These are phyloP conservation scores for Fusarium lyarnte DNA, from an alignment of 2,329 filamentous ascomycete genomes.

Conservation along the genomic window DNA sequence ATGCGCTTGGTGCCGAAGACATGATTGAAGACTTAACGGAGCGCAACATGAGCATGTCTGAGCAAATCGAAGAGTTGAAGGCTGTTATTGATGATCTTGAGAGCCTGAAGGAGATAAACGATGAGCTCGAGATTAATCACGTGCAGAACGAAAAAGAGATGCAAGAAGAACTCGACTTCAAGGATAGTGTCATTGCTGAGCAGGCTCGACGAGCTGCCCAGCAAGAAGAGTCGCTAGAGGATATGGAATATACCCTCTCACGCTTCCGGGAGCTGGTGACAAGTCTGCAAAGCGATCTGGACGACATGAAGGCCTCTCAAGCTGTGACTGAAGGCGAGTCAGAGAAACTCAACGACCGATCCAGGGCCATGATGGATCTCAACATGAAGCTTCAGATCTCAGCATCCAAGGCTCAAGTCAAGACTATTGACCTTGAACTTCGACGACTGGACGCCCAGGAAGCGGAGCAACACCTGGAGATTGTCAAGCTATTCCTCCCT, in stretches of 20 bases:
- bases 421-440: conserved; percentile 92
- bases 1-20: conserved; percentile 86
- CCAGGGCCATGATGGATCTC: conserved; percentile 94
- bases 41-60: conserved; percentile 83
- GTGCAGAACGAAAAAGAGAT: conserved; percentile 93
- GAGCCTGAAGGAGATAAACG: conserved; percentile 88
- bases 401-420: conserved; percentile 89
- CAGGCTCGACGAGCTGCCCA: conserved; percentile 76
- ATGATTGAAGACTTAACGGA: conserved; percentile 94
- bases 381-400: conserved; percentile 94
- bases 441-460: conserved; percentile 88
- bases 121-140: conserved; percentile 94
- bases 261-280: conserved; percentile 90
- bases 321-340: conserved; percentile 93
- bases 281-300: conserved; percentile 84
- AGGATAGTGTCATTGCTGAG: conserved; percentile 85
- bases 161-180: conserved; percentile 91
- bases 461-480: conserved; percentile 85
- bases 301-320: conserved; percentile 91
- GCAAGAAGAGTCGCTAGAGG: conserved; percentile 82
- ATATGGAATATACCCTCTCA: conserved; percentile 89
- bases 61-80: conserved; percentile 84
- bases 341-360: conserved; percentile 87
- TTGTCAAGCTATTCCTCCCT: conserved; percentile 88
- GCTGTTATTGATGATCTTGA: conserved; percentile 87